Base-by-base conservation (phyloP, 2,329 filamentous ascomycete genomes). In the Cladosporium sp. region DNA sequence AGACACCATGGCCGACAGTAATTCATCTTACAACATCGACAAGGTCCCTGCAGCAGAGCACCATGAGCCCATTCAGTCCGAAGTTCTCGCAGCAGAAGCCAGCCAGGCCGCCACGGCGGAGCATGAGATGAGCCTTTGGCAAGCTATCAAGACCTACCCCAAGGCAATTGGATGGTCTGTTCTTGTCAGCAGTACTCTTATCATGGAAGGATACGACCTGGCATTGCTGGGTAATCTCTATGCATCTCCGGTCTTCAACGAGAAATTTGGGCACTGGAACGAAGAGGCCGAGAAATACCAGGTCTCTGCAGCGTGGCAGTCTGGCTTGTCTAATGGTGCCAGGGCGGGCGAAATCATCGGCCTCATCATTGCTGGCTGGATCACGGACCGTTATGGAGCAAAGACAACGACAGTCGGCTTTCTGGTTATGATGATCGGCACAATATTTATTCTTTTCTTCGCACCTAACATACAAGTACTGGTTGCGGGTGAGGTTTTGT, bases 341-440 rank as follows among this genome's bases (percentile, higher is more conserved):
- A 74, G 78, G 50, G 49, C 58, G 2, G 60, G 60, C 48, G 65
- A 84, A 61, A 82, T 88, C 49, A 75, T 87, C 50, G 85, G 85
- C n/a, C 73, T 86, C 41, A 70, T 85, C 57, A 72, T 86, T 64
- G 86, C 85, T 62, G 85, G 84, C 38, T 82, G 76, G 64, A 66
- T 85, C 43, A 82, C 82, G n/a, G 83, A 88, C 66, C 50, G 53
- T 5, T 61, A 56, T 27, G 64, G 64, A 7, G 64, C 60, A 34
- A 56, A 58, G 22, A 59, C 79, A 61, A 85, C 82, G 15, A 76
- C 86, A 55, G 78, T 86, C 50, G 70, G 61, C 17, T 80, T 79
- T 22, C 72, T 86, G 43, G 60, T 73, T 24, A 75, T 57, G 66
- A 84, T 67, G 67, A 64, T 75, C 18, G 54, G 72, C 24, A 85